Conservation (phyloP, 2,329 filamentous ascomycete species). For the Periconia sp. region DNA sequence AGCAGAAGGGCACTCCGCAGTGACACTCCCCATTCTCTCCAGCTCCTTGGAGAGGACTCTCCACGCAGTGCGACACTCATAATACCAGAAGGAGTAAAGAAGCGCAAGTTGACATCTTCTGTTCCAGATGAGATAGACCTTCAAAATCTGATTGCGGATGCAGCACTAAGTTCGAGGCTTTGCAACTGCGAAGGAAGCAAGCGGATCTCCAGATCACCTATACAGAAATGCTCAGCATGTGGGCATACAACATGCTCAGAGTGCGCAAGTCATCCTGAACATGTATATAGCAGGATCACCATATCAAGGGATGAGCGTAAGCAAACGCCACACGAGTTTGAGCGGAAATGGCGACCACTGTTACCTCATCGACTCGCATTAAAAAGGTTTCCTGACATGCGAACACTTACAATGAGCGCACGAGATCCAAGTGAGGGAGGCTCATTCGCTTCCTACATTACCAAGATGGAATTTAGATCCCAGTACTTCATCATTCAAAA, state of each 20-base stretch:
- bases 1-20: constrained; percentile 19
- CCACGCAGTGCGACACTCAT: too few relatives aligned
- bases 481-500: constrained; percentile 20
- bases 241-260: constrained; percentile 60
- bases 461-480: constrained; percentile 11
- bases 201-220: constrained; percentile 41
- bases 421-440: neutral
- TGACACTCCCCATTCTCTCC: neutral
- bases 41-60: too few relatives aligned
- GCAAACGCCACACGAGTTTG: constrained; percentile 51
- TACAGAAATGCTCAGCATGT: constrained; percentile 60
- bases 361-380: constrained; percentile 31
- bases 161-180: constrained; percentile 49
- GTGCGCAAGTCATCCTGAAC: constrained; percentile 62
- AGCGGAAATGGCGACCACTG: constrained; percentile 43
- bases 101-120: too few relatives aligned
- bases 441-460: constrained; percentile 13
- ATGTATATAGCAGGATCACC: constrained; percentile 46
- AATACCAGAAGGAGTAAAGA: too few relatives aligned
- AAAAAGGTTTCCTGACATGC: constrained; percentile 20
- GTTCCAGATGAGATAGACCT: neutral
- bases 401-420: neutral
- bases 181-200: constrained; percentile 64
- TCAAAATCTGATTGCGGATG: constrained; percentile 23
- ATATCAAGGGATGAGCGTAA: constrained; percentile 32